phyloP scores from a whole-genome alignment of 1,284 basidiomycete species.

The Ganoderma lucidum region DNA sequence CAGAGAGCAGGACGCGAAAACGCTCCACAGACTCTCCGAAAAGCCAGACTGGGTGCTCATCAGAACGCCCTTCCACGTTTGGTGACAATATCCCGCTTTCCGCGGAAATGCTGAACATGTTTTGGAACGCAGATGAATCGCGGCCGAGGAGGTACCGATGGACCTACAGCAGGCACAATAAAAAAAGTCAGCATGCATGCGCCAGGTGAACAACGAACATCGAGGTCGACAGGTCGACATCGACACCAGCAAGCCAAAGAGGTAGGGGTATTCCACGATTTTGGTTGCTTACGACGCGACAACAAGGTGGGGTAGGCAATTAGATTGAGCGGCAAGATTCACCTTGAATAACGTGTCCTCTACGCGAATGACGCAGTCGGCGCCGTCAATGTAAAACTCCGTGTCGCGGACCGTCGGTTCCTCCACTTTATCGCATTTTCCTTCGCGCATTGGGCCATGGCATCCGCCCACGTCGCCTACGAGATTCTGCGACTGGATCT shows the following conservation, averaged over 20 bases:
- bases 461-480: background rate
- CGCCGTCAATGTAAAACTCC: constrained; percentile 45
- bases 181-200: constrained; percentile 6
- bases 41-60: constrained; percentile 55
- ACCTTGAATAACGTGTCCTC: constrained; percentile 59
- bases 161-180: constrained; percentile 47
- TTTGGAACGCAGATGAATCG: constrained; percentile 59
- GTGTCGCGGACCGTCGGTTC: constrained; percentile 27
- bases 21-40: constrained; percentile 55
- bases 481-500: background rate
- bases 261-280: constrained; percentile 8
- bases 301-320: background rate
- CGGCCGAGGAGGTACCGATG: constrained; percentile 58
- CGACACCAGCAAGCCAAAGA: background rate
- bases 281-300: background rate
- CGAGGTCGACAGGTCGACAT: constrained; percentile 16
- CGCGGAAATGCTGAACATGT: constrained; percentile 56
- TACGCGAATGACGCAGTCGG: constrained; percentile 56
- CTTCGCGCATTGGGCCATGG: too few species aligned
- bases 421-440: constrained; percentile 7
- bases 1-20: constrained; percentile 55
- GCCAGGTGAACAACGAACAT: constrained; percentile 12
- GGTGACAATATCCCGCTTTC: too few species aligned
- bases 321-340: constrained; percentile 11
- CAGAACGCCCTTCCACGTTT: constrained; percentile 49